phyloP scores from a whole-genome alignment of 225 moss, liverwort and hornwort species.

The Polytrichum commune region DNA sequence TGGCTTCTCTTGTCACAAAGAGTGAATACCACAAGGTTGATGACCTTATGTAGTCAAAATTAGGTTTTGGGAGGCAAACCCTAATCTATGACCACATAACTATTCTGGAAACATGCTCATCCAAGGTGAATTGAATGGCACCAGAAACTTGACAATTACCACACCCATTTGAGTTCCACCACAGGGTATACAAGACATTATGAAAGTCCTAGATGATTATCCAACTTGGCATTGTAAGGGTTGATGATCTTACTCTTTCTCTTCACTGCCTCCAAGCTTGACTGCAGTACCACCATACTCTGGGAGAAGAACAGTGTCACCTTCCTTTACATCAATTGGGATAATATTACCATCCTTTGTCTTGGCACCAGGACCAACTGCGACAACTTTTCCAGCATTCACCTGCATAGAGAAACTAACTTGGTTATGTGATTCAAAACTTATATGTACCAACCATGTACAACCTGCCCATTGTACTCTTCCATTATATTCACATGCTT shows the following conservation, averaged over 20 bases:
- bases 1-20: too few species aligned
- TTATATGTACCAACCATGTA: too few species aligned
- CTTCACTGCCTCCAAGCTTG: constrained; percentile 57
- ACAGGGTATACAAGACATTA: too few species aligned
- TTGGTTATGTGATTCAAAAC: too few species aligned
- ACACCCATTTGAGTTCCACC: too few species aligned
- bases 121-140: neutral
- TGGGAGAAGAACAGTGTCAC: constrained; percentile 88
- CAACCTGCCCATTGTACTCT: too few species aligned
- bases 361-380: constrained; percentile 75
- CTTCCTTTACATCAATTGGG: constrained; percentile 74
- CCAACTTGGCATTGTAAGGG: neutral
- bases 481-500: too few species aligned
- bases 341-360: constrained; percentile 66
- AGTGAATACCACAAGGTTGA: too few species aligned
- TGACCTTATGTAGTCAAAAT: too few species aligned
- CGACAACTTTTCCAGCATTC: constrained; percentile 81
- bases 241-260: constrained; percentile 67
- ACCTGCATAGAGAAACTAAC: constrained; percentile 46
- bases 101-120: neutral
- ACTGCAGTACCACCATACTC: constrained; percentile 85
- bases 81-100: neutral
- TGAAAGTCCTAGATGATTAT: neutral
- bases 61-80: too few species aligned
- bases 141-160: too few species aligned